Conservation (phyloP, 2,329 filamentous ascomycete genomes). For the Aspergillus calidoustus region DNA sequence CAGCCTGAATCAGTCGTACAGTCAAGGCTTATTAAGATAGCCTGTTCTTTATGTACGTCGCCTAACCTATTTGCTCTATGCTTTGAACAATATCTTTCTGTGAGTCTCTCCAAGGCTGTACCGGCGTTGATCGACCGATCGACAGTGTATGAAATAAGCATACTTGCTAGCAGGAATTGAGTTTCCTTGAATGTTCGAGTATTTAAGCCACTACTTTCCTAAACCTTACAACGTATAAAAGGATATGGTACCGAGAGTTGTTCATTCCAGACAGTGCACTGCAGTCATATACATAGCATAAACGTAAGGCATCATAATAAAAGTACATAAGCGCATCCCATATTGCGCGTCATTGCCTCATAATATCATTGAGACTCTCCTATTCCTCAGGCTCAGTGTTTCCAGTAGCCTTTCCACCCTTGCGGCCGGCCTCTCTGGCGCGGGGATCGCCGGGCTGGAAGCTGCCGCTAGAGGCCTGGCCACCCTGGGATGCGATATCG, state of each 20-base stretch:
- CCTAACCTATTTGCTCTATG: no score
- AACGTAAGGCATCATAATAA: neutral
- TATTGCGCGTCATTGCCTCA: neutral
- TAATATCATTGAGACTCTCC: neutral
- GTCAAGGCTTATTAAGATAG: neutral
- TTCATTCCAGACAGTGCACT: neutral
- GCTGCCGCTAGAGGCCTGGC: constrained; percentile 57
- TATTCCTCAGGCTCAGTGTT: constrained; percentile 12
- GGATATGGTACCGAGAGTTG: neutral
- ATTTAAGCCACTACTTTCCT: neutral
- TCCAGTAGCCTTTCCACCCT: constrained; percentile 50
- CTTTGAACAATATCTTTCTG: no score
- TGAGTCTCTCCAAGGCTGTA: no score
- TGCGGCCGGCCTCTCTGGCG: constrained; percentile 59
- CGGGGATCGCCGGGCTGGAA: constrained; percentile 60
- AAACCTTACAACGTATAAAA: neutral
- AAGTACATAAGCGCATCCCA: neutral
- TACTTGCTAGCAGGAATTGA: no score
- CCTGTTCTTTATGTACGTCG: neutral
- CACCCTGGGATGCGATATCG: constrained; percentile 61
- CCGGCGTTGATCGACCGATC: no score
- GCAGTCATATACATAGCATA: neutral
- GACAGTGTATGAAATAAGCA: no score
- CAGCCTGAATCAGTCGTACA: neutral
- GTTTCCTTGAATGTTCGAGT: no score